phyloP scores from a whole-genome alignment of 2,329 filamentous ascomycete genomes.

The Sporothrix dimorphospora region DNA sequence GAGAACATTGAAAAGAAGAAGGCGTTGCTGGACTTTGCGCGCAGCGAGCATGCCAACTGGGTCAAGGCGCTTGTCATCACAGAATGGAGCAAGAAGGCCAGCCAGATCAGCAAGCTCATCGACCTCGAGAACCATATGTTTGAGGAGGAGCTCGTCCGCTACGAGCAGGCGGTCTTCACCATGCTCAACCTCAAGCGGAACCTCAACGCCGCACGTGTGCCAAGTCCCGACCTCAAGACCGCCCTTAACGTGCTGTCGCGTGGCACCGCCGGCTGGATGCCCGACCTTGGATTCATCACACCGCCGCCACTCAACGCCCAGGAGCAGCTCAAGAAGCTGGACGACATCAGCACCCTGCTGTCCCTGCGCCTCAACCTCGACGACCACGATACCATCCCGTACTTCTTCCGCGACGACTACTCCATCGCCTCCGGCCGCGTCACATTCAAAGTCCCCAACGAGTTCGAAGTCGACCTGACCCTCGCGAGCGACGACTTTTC shows the following conservation, averaged over 20 bases:
- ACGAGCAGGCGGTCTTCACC: constrained; percentile 61
- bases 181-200: constrained; percentile 74
- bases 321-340: constrained; percentile 73
- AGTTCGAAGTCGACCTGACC: constrained; percentile 92
- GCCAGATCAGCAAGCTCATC: constrained; percentile 82
- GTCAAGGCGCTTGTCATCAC: constrained; percentile 90
- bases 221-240: constrained; percentile 88
- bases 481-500: constrained; percentile 82
- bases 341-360: constrained; percentile 81
- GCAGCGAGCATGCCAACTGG: constrained; percentile 81
- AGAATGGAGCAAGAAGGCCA: constrained; percentile 82
- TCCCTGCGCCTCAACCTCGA: constrained; percentile 82
- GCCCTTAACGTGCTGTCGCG: constrained; percentile 83
- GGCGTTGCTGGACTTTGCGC: constrained; percentile 73
- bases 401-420: constrained; percentile 72
- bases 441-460: constrained; percentile 79
- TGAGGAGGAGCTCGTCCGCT: constrained; percentile 62
- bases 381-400: constrained; percentile 75
- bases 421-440: constrained; percentile 82
- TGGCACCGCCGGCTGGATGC: constrained; percentile 76
- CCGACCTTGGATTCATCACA: constrained; percentile 80
- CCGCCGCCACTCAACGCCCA: constrained; percentile 70
- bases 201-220: constrained; percentile 72
- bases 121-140: constrained; percentile 77
- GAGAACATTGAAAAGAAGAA: constrained; percentile 78